Conservation (phyloP, 2,329 filamentous ascomycete species). For the Neonectria punicea region DNA sequence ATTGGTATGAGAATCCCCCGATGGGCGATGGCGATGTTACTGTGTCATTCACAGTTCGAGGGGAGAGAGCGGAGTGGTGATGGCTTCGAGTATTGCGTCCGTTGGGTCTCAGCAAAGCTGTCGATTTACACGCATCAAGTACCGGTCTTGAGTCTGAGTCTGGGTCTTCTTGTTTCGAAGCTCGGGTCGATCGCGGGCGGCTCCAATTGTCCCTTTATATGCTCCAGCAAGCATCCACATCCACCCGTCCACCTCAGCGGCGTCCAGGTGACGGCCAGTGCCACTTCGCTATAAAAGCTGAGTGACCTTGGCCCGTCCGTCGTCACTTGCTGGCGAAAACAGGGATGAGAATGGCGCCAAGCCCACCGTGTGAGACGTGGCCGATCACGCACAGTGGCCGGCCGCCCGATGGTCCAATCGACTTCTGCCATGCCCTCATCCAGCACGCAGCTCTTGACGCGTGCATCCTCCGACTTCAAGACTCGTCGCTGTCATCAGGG, state of each 20-base stretch:
- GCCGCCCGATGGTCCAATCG: constrained; percentile 22
- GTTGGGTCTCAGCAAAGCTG: neutral
- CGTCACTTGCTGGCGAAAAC: constrained; percentile 43
- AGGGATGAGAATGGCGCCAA: constrained; percentile 44
- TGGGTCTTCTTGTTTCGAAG: constrained; percentile 3
- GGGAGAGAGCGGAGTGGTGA: constrained; percentile 1
- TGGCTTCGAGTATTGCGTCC: constrained; percentile 1
- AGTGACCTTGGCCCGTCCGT: constrained; percentile 35
- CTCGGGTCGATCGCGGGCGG: constrained; percentile 10
- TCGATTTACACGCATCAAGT: neutral
- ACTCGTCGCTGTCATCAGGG: constrained; percentile 2
- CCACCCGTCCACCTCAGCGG: constrained; percentile 20
- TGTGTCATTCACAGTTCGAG: constrained; percentile 18
- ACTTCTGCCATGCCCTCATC: neutral
- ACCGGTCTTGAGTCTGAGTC: neutral
- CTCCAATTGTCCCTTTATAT: constrained; percentile 25
- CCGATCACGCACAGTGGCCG: constrained; percentile 36
- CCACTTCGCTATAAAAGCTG: constrained; percentile 28
- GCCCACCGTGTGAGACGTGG: constrained; percentile 32
- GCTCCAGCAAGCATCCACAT: constrained; percentile 10
- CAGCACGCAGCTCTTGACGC: constrained; percentile 4
- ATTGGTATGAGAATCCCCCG: constrained; percentile 35
- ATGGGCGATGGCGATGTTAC: constrained; percentile 16
- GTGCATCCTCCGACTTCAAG: neutral
- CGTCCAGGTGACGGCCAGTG: constrained; percentile 39